Evolutionary conservation across 768 basidiomycete genomes (phyloP).

Genomic region (Boletellus ananiceps): DNA sequence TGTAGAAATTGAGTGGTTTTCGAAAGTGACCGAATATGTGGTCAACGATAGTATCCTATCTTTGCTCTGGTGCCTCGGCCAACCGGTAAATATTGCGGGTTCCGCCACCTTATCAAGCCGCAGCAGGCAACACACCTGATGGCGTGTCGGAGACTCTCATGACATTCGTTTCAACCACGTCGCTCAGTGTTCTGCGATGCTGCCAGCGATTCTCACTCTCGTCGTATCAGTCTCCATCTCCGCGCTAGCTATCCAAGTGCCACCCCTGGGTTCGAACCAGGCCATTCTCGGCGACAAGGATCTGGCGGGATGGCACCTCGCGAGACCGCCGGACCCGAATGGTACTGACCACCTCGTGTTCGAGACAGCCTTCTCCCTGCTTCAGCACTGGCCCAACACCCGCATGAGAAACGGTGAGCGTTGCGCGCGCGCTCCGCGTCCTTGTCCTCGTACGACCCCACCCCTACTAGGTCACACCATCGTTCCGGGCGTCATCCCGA

Average conservation of each 20-base stretch:
- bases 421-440: too few relatives aligned
- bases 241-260: constrained; percentile 4
- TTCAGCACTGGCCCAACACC: constrained; percentile 45
- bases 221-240: neutral
- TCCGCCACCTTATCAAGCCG: too few relatives aligned
- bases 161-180: too few relatives aligned
- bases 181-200: too few relatives aligned
- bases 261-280: neutral
- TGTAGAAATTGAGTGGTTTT: too few relatives aligned
- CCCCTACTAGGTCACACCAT: constrained; percentile 14
- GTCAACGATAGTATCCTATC: too few relatives aligned
- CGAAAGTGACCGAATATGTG: too few relatives aligned
- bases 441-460: too few relatives aligned
- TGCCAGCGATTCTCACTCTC: neutral
- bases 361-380: constrained; percentile 23
- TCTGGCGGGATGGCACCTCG: constrained; percentile 19
- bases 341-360: constrained; percentile 25
- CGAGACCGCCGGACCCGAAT: constrained; percentile 20
- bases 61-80: too few relatives aligned
- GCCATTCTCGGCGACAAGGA: neutral
- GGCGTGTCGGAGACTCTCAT: too few relatives aligned
- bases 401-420: constrained; percentile 41
- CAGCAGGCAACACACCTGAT: too few relatives aligned
- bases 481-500: constrained; percentile 32
- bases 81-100: too few relatives aligned